Evolutionary conservation across 805 yeast genomes (phyloP), one percentile per base, ranked within the genome.

Genomic region (Saccharomycopsis amapae): DNA sequence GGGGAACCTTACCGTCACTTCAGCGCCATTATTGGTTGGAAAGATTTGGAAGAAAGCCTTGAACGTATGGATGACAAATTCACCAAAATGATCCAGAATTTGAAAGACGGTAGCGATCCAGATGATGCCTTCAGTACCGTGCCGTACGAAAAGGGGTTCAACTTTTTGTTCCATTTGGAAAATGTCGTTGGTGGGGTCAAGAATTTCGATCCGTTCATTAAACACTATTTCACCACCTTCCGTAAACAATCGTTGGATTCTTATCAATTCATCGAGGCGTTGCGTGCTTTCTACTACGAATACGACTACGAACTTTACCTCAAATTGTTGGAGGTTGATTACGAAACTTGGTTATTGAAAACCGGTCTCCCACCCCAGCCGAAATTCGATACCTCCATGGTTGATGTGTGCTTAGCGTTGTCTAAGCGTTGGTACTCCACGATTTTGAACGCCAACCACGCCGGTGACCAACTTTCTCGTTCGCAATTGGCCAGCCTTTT

Each of bases 321-420:
- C 1, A 54, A 46, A 15, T 43, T 71, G n/a, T 69, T 85, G 55
- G 53, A 72, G 5, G 74, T 89, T 42, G 95, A 88, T 62, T 88
- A 96, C 95, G 71, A 85, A 44, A 63, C 76, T 23, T 88, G 96
- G 96, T 66, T 86, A 46, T 83, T 71, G 62, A 68, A 73, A 35
- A 83, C 93, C 4, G 96, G 96, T 2, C 73, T 88, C 72, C 96
- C 97, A 35, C 95, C 94, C 52, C 82, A 78, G 59, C 95, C 94
- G 13, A 58, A 75, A 30, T 87, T 88, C 58, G 86, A 85, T 59
- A 85, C 95, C 2, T 67, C 79, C 2, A 67, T 88, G 56, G 95
- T 83, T 5, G 87, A 82, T 56, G 73, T 75, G 57, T 86, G 90
- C 56, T 76, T 78, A 55, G 55, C 57, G 2, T 70, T 88, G 47